Evolutionary conservation across 345 rosid genomes (phyloP).

Genomic region (Ceriops zippeliana): DNA sequence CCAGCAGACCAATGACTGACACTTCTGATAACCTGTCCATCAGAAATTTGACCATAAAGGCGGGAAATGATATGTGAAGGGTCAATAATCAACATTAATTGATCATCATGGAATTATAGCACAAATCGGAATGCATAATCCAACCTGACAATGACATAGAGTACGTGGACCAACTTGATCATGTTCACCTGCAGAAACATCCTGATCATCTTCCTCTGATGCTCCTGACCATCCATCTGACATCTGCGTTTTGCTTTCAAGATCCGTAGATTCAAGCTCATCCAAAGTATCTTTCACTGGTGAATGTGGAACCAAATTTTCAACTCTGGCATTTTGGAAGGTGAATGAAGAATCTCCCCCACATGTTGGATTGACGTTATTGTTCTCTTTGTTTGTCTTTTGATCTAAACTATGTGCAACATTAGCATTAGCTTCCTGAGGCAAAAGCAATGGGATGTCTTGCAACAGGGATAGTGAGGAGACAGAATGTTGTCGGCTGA

Average conservation of each 20-base stretch:
- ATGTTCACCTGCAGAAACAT: slow-evolving; percentile 24
- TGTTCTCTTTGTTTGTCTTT: slow-evolving; percentile 16
- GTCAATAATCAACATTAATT: neutral
- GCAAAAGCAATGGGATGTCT: slow-evolving; percentile 83
- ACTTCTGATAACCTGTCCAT: slow-evolving; percentile 66
- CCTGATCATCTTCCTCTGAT: slow-evolving; percentile 29
- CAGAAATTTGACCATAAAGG: neutral
- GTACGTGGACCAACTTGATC: slow-evolving; percentile 54
- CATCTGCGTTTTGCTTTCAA: slow-evolving; percentile 26
- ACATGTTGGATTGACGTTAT: slow-evolving; percentile 15
- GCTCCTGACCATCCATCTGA: slow-evolving; percentile 43
- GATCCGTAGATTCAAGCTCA: slow-evolving; percentile 25
- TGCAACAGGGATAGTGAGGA: slow-evolving; percentile 54
- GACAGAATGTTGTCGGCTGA: slow-evolving; percentile 40
- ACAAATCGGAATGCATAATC: slow-evolving; percentile 1
- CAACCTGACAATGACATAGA: slow-evolving; percentile 74
- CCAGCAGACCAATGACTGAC: slow-evolving; percentile 95
- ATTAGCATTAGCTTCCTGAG: slow-evolving; percentile 57
- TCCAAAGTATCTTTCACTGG: slow-evolving; percentile 18
- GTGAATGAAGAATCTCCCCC: slow-evolving; percentile 17
- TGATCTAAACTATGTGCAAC: slow-evolving; percentile 18
- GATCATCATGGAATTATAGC: too few species aligned
- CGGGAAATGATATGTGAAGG: neutral
- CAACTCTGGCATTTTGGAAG: slow-evolving; percentile 24
- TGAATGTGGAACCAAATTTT: slow-evolving; percentile 25